These are phyloP conservation scores for Bruguiera sexangula DNA, from an alignment of 345 rosid species.

Conservation along the genomic window DNA sequence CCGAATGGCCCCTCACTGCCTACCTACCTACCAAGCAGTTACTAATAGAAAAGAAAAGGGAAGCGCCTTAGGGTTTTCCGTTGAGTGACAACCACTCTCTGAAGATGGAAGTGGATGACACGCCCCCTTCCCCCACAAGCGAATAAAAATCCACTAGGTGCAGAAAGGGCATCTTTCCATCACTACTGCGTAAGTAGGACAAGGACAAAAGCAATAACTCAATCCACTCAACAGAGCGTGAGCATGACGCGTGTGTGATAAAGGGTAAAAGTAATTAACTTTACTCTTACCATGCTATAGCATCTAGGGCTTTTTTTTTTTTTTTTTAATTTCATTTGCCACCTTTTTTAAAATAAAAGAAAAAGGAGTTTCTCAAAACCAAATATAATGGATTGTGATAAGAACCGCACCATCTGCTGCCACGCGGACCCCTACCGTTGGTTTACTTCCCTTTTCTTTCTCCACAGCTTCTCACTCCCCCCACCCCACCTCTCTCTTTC, in stretches of 20 bases:
- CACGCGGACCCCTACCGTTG: conserved; percentile 38
- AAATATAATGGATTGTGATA: conserved; percentile 51
- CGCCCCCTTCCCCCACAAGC: not conserved
- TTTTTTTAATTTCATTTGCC: conserved; percentile 30
- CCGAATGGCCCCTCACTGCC: no score
- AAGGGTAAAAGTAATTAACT: no score
- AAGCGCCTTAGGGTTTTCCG: conserved; percentile 38
- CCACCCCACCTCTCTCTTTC: not conserved
- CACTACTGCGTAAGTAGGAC: conserved; percentile 11
- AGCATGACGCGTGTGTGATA: no score
- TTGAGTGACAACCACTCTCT: conserved; percentile 20
- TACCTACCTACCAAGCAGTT: no score
- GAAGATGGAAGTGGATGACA: not conserved
- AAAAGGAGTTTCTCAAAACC: not conserved
- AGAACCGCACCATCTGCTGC: conserved; percentile 50
- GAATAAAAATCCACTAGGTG: conserved; percentile 25
- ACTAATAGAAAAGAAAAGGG: not conserved
- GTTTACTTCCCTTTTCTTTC: conserved; percentile 6
- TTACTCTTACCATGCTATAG: no score
- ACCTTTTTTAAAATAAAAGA: not conserved
- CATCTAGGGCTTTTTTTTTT: conserved; percentile 23
- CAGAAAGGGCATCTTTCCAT: conserved; percentile 26
- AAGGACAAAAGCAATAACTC: not conserved
- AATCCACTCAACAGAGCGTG: conserved; percentile 30
- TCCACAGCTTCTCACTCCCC: conserved; percentile 21